Conservation (phyloP, 2,329 filamentous ascomycete species). For the Beauveria sp. region DNA sequence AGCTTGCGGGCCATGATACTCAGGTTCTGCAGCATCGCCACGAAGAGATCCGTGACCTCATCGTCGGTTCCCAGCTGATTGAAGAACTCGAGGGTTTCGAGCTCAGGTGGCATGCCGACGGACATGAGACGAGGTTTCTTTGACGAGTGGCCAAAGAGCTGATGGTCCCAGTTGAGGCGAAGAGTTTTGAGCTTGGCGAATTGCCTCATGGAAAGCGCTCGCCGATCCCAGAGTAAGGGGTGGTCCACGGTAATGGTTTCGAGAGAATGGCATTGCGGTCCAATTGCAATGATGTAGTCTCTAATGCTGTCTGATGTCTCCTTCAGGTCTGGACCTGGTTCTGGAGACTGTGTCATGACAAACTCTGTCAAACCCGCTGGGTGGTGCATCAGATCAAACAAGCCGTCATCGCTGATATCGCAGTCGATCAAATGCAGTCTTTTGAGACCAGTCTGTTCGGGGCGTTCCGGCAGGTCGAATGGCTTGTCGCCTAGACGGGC, state of each 20-base stretch:
- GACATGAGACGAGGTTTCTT: slow-evolving; percentile 37
- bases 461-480: slow-evolving; percentile 40
- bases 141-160: slow-evolving; percentile 39
- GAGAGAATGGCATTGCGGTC: slow-evolving; percentile 33
- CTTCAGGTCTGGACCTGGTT: slow-evolving; percentile 34
- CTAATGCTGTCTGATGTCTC: slow-evolving; percentile 39
- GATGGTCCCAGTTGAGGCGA: slow-evolving; percentile 39
- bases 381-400: slow-evolving; percentile 32
- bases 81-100: slow-evolving; percentile 39
- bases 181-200: slow-evolving; percentile 34
- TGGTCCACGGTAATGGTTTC: slow-evolving; percentile 39
- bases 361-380: slow-evolving; percentile 38
- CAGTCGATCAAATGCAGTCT: slow-evolving; percentile 40
- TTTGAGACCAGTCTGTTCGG: slow-evolving; percentile 36
- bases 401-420: slow-evolving; percentile 38
- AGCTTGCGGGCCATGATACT: slow-evolving; percentile 29
- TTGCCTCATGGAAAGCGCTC: slow-evolving; percentile 35
- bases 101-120: slow-evolving; percentile 37
- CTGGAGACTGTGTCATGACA: slow-evolving; percentile 36
- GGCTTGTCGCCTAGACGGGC: slow-evolving; percentile 39
- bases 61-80: slow-evolving; percentile 38
- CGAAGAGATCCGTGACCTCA: slow-evolving; percentile 38
- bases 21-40: slow-evolving; percentile 32
- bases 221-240: slow-evolving; percentile 30
- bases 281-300: slow-evolving; percentile 38